Evolutionary conservation across 768 basidiomycete genomes (phyloP), one percentile per base, ranked within the genome.

Genomic region (Boletus tomentosulus): DNA sequence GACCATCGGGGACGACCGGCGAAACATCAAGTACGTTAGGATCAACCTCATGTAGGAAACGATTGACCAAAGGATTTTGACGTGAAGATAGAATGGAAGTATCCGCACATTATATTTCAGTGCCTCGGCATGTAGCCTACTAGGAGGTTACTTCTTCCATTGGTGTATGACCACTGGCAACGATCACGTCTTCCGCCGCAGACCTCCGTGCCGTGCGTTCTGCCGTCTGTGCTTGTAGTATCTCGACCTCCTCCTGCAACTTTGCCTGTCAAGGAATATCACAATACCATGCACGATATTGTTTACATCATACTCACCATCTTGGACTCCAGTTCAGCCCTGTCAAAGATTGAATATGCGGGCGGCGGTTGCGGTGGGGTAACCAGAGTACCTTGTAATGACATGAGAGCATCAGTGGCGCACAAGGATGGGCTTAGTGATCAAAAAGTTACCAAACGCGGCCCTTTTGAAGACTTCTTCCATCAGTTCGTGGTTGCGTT

Each of bases 401-500:
- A 19, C 38, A 42, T 11, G 46, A 0, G 12, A 28, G 53, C 13
- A 57, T 51, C 41, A 16, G 3, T 19, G 24, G 11, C 16, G 16
- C 34, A 19, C 7, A 8, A 4, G n/a, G 34, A 4, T n/a, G 6
- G 2, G 13, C 0, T 6, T 1, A 25, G 10, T 3, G 12, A 8
- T 42, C 22, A 25, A 2, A 9, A 41, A 34, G 27, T 45, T 47
- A 59, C 89, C 82, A 61, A 82, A 86, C 1, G 85, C 86, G 24
- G 89, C 89, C 58, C 81, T 78, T 58, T 76, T 77, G 68, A 92
- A 91, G 2, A 92, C 85, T 41, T 86, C 86, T 63, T 86, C 86
- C 89, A 92, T 92, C 55, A 86, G 74, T 42, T 90, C 89, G 62
- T 92, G 88, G 62, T 92, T 92, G 6, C 89, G 82, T 58, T 78